Conservation (phyloP, 106 monocot genomes). For the Xerophyta viscosa region DNA sequence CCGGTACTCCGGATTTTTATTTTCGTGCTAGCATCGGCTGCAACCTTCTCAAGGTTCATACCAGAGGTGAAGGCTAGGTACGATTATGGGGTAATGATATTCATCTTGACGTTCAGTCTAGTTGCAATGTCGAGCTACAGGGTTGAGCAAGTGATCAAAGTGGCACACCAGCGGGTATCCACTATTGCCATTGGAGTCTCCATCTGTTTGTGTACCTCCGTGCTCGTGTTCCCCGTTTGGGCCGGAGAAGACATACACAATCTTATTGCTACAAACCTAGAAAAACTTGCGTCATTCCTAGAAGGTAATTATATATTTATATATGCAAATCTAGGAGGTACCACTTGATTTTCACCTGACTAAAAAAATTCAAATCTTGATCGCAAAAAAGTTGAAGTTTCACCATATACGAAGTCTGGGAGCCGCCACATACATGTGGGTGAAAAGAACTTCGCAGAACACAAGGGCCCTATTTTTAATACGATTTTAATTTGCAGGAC, state of each 20-base stretch:
- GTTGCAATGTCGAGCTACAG: slow-evolving; percentile 70
- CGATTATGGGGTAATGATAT: slow-evolving; percentile 73
- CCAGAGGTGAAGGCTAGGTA: slow-evolving; percentile 67
- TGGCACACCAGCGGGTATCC: slow-evolving; percentile 48
- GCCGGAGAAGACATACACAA: slow-evolving; percentile 59
- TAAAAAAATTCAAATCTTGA: too few relatives aligned
- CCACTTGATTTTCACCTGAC: too few relatives aligned
- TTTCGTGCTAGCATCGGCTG: slow-evolving; percentile 38
- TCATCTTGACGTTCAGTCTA: slow-evolving; percentile 71
- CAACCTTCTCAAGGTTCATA: slow-evolving; percentile 57
- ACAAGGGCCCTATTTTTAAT: too few relatives aligned
- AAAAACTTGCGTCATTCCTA: slow-evolving; percentile 50
- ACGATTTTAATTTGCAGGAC: slow-evolving; percentile 34
- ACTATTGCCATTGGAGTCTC: slow-evolving; percentile 54
- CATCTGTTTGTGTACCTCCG: slow-evolving; percentile 35
- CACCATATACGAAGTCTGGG: too few relatives aligned
- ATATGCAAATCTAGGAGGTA: too few relatives aligned
- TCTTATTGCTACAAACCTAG: slow-evolving; percentile 28
- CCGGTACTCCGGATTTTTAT: slow-evolving; percentile 48
- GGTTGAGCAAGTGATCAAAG: slow-evolving; percentile 35
- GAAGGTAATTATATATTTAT: slow-evolving; percentile 43
- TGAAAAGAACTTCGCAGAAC: too few relatives aligned
- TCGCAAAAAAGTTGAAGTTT: too few relatives aligned
- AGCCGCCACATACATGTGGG: too few relatives aligned
- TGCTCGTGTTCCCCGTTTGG: slow-evolving; percentile 59